These are phyloP conservation scores for Paecilomyces dactylethromorphus DNA, from an alignment of 2,329 filamentous ascomycete genomes.

Conservation along the genomic window DNA sequence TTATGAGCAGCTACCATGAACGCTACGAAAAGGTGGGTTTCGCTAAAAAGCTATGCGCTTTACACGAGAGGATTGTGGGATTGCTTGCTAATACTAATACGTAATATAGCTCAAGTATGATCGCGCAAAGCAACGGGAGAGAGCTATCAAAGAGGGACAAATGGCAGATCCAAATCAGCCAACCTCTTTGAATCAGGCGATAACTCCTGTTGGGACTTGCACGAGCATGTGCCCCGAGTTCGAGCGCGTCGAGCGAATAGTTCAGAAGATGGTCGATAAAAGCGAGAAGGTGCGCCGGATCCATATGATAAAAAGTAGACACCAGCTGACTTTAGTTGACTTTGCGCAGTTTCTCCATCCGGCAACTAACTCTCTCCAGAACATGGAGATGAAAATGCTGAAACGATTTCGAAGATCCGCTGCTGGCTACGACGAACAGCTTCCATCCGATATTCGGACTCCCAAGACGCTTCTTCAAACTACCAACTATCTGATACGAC, in stretches of 20 bases:
- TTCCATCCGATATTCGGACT: conserved; percentile 58
- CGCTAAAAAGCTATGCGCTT: neutral
- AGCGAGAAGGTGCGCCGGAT: conserved; percentile 48
- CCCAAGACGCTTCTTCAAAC: conserved; percentile 43
- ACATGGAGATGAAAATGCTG: conserved; percentile 47
- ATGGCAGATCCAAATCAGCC: conserved; percentile 56
- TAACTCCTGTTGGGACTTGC: conserved; percentile 56
- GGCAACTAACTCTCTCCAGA: conserved; percentile 24
- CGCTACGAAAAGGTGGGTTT: conserved; percentile 30
- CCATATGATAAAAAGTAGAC: neutral
- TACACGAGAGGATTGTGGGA: neutral
- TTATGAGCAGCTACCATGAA: conserved; percentile 22
- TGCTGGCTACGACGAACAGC: conserved; percentile 56
- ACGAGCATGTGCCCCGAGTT: conserved; percentile 60
- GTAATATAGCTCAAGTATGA: conserved; percentile 40
- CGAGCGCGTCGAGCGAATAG: conserved; percentile 55
- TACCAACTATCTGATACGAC: conserved; percentile 42
- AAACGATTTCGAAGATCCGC: conserved; percentile 59
- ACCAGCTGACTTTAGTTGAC: neutral
- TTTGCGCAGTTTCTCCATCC: conserved; percentile 27
- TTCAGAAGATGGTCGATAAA: conserved; percentile 55
- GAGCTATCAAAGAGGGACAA: conserved; percentile 47
- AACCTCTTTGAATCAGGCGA: conserved; percentile 53
- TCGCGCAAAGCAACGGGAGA: conserved; percentile 43
- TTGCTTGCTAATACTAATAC: conserved; percentile 1